Evolutionary conservation across 2,329 filamentous ascomycete species (phyloP), one percentile per base, ranked within the genome.

Genomic region (Keithomyces neogunnii): DNA sequence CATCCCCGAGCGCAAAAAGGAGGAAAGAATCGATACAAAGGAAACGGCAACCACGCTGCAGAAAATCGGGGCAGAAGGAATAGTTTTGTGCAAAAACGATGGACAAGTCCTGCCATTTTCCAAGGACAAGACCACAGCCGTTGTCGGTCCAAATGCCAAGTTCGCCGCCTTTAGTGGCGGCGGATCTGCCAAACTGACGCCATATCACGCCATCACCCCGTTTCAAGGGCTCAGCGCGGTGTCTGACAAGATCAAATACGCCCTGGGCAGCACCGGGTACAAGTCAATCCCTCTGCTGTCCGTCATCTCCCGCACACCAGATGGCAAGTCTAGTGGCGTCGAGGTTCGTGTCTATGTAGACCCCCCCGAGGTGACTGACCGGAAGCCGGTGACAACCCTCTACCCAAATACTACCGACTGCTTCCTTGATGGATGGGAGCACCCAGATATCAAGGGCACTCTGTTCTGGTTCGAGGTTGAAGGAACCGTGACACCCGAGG

Each of bases 41-140:
- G 77, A 86, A 62, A 82, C 81, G 38, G 77, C 82, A 4, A 76
- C 74, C 13, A 70, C 89, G 45, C 76, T 89, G 26, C 76, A 86
- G 19, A 74, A 76, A 50, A 74, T 86, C 29, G 85, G 84, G 19
- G 78, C 81, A 4, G 84, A 89, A 62, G 82, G 82, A 3, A 82
- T 88, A 7, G 85, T 89, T 1, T 72, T 91, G 10, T 69, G 90
- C 47, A 89, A 89, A 69, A 91, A 91, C 57, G 77, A 88, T 10
- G 75, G 76, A 38, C 71, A 71, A 10, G 63, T 84, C 0, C 71
- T 91, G 1, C 87, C 87, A 1, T 65, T 86, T 3, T 76, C 76
- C 33, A 84, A 81, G 59, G 71, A 79, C 39, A 82, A 81, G 59
- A 82, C 80, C 57, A 80, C 77, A 0, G 69, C 81, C 28, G 67